Evolutionary conservation across 345 rosid genomes (phyloP), one percentile per base, ranked within the genome.

Genomic region (Citrus unshiu): DNA sequence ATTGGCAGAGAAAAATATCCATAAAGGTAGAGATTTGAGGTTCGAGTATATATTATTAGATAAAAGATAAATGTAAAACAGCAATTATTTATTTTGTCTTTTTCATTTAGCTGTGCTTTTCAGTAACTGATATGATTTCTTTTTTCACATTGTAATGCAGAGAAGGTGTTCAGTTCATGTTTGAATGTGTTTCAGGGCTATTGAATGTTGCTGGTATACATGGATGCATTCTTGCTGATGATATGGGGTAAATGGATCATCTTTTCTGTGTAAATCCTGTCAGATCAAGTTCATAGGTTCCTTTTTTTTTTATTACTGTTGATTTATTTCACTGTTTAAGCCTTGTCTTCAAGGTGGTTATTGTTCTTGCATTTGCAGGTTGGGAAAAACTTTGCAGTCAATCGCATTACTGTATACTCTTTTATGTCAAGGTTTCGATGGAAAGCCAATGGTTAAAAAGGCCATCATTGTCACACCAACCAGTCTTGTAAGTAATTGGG

Each of bases 401-500:
- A 93, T 96, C 77, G 90, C 97, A 67, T 87, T 96, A 79, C 81
- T 96, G 35, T 91, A 94, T 81, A 93, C 99, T 70, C 97, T 96
- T 85, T 89, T 96, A 68, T 71, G 78, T 80, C 99, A 96, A 86
- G 99, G 98, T 72, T 92, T 91, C 87, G 94, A 96, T 80, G 95
- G 97, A 69, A 93, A 88, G 71, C 95, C 99, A 70, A 94, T 96
- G 94, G 97, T 93, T 81, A 96, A 86, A 74, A 94, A 90, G 81
- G 97, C 93, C 82, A 94, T 94, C 74, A 86, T 96, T 82, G 98
- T 93, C 85, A 96, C 99, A 49, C 99, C 99, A 68, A 96, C 99
- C 62, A 96, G 99, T 86, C 99, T 96, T 81, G 99, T 96, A 63
- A 94, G 97, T 83, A 96, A 96, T 74, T 96, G 99, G 99, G 99